phyloP scores from a whole-genome alignment of 495 filamentous ascomycete genomes.

The Penicillium roqueforti region DNA sequence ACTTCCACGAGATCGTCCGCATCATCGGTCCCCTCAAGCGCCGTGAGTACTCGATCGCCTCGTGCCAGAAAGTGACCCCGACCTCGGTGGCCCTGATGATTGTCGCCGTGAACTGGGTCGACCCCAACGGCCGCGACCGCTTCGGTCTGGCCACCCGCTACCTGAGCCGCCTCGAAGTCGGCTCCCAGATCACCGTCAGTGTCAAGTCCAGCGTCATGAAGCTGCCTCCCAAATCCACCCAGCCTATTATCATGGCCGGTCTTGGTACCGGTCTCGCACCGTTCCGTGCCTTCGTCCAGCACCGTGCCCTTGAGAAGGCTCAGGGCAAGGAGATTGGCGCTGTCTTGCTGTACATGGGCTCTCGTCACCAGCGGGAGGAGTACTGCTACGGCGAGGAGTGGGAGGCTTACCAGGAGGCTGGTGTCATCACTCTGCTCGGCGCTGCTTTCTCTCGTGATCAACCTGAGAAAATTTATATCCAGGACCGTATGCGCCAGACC shows the following conservation, averaged over 20 bases:
- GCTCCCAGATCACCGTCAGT: conserved; percentile 76
- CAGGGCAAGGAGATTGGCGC: conserved; percentile 92
- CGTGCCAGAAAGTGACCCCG: conserved; percentile 86
- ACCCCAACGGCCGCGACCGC: conserved; percentile 80
- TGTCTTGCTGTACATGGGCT: conserved; percentile 94
- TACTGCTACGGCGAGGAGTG: conserved; percentile 99
- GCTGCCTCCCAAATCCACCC: conserved; percentile 75
- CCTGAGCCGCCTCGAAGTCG: conserved; percentile 67
- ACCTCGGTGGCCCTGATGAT: conserved; percentile 89
- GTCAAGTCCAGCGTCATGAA: conserved; percentile 99
- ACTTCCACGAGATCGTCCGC: conserved; percentile 84
- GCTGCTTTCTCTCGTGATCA: conserved; percentile 96
- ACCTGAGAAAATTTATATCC: conserved; percentile 98
- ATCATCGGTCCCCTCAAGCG: conserved; percentile 91
- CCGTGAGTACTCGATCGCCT: conserved; percentile 96
- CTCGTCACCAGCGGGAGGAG: conserved; percentile 94
- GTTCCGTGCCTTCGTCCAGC: conserved; percentile 97
- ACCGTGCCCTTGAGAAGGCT: conserved; percentile 93
- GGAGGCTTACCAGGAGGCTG: conserved; percentile 95
- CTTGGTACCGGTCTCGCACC: conserved; percentile 97
- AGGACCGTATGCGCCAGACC: conserved; percentile 93
- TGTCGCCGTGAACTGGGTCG: conserved; percentile 94
- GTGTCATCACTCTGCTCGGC: conserved; percentile 90
- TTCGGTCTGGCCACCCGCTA: conserved; percentile 91
- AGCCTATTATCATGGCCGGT: conserved; percentile 97